Evolutionary conservation across 805 yeast genomes (phyloP).

Genomic region (Yarrowia phangngaensis): DNA sequence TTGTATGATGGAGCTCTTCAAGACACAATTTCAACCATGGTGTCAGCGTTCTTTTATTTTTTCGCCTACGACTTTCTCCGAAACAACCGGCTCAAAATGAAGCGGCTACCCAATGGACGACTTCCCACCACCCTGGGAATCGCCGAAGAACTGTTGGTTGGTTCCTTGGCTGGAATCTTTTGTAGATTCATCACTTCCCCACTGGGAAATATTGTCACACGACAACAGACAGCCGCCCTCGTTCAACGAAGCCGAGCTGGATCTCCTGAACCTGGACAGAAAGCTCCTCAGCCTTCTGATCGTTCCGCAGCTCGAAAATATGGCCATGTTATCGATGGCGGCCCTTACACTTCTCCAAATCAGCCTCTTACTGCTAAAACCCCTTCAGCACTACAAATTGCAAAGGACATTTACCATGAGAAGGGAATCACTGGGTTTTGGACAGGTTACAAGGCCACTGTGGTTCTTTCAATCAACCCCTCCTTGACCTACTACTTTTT

Average conservation of each 20-base stretch:
- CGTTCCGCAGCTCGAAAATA: too few species aligned
- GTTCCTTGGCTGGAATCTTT: conserved; percentile 38
- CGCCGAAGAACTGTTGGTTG: conserved; percentile 37
- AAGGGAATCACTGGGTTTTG: conserved; percentile 39
- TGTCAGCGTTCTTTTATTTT: conserved; percentile 39
- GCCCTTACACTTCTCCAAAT: background rate
- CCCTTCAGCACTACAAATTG: conserved; percentile 28
- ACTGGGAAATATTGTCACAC: conserved; percentile 36
- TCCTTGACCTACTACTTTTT: conserved; percentile 39
- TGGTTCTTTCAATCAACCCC: conserved; percentile 37
- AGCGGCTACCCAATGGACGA: conserved; percentile 30
- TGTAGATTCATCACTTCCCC: conserved; percentile 38
- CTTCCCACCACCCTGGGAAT: conserved; percentile 36
- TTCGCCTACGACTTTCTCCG: conserved; percentile 38
- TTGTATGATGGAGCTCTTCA: conserved; percentile 76
- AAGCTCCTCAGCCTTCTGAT: background rate
- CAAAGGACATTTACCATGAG: conserved; percentile 33
- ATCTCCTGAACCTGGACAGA: background rate
- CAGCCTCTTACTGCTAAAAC: conserved; percentile 1
- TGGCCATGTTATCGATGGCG: conserved; percentile 8
- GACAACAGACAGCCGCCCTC: conserved; percentile 34
- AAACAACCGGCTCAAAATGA: conserved; percentile 30
- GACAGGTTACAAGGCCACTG: conserved; percentile 38
- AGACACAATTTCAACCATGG: conserved; percentile 36
- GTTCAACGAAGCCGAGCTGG: conserved; percentile 15